Evolutionary conservation across 805 yeast genomes (phyloP).

Genomic region (Schwanniomyces yamadae): DNA sequence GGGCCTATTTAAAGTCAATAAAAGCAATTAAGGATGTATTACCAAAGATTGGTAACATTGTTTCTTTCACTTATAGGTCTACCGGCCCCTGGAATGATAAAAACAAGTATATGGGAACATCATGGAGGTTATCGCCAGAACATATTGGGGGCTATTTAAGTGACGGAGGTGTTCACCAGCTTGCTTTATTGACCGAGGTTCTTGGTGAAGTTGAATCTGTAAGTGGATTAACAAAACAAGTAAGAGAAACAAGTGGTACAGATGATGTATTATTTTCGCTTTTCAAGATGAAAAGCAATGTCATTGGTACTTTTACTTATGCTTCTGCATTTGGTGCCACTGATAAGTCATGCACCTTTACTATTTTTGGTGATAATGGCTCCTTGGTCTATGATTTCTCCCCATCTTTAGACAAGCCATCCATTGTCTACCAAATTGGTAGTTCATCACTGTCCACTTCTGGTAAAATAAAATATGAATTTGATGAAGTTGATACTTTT

Average conservation of each 20-base stretch:
- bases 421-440: conserved; percentile 36
- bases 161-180: conserved; percentile 96
- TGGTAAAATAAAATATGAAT: conserved; percentile 36
- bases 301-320: conserved; percentile 81
- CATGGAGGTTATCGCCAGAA: conserved; percentile 88
- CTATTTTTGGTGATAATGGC: conserved; percentile 78
- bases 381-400: conserved; percentile 66
- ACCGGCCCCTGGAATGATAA: conserved; percentile 68
- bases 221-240: conserved; percentile 75
- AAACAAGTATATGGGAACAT: conserved; percentile 63
- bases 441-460: conserved; percentile 49
- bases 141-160: conserved; percentile 91
- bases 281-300: conserved; percentile 56
- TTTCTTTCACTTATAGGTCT: conserved; percentile 68
- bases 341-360: conserved; percentile 63
- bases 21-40: conserved; percentile 50
- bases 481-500: conserved; percentile 45
- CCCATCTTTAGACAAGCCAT: conserved; percentile 42
- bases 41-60: conserved; percentile 68
- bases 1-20: conserved; percentile 71
- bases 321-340: conserved; percentile 87
- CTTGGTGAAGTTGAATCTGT: conserved; percentile 72
- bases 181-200: conserved; percentile 80
- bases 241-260: conserved; percentile 73
- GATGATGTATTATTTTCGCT: conserved; percentile 80